Percentiles rank a stretch among this genome's conserved stretches.
Conservation (phyloP, 768 basidiomycete species). For the Calocybe gangraenosa region DNA sequence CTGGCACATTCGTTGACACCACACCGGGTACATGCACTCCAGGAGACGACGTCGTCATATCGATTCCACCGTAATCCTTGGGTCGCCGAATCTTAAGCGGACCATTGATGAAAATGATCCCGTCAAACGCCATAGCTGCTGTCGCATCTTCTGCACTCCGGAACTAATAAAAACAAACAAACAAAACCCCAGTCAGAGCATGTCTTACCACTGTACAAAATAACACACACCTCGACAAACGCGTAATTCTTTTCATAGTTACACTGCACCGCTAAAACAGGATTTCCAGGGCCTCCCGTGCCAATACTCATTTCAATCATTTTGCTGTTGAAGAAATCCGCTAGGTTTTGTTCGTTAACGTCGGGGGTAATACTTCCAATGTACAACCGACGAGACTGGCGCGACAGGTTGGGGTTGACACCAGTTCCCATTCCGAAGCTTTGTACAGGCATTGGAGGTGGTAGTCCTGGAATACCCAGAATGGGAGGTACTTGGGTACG, state of each 20-base stretch:
- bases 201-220: neutral
- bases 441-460: conserved; percentile 79
- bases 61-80: conserved; percentile 91
- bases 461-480: conserved; percentile 74
- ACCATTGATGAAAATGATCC: conserved; percentile 90
- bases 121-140: conserved; percentile 95
- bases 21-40: conserved; percentile 88
- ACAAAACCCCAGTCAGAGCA: neutral
- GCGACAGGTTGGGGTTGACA: conserved; percentile 82
- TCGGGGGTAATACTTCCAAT: conserved; percentile 96
- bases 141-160: conserved; percentile 96
- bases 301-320: conserved; percentile 92
- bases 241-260: conserved; percentile 99
- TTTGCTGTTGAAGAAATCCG: conserved; percentile 93
- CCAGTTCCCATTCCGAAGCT: conserved; percentile 86
- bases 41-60: conserved; percentile 45
- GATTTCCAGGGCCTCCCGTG: conserved; percentile 80
- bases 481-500: conserved; percentile 84
- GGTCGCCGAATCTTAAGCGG: conserved; percentile 98
- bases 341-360: conserved; percentile 88
- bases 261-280: conserved; percentile 90
- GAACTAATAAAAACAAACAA: conserved; percentile 74
- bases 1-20: conserved; percentile 94
- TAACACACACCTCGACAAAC: conserved; percentile 85
- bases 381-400: conserved; percentile 93